These are phyloP conservation scores for Thielaviopsis ethacetica DNA, from an alignment of 2,329 filamentous ascomycete species.

Conservation along the genomic window DNA sequence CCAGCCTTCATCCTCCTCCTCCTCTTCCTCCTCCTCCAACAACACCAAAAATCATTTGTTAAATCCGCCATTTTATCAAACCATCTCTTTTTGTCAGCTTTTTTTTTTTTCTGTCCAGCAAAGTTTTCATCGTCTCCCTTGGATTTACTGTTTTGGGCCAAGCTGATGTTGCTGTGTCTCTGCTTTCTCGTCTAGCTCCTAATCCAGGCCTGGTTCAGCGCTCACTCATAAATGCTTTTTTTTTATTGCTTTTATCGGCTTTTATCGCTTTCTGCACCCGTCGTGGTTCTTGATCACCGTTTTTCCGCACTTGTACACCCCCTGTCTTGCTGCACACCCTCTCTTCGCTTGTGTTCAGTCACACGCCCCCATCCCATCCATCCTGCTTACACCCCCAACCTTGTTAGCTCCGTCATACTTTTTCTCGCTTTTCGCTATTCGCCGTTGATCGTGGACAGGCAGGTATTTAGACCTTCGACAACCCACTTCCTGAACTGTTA, in stretches of 20 bases:
- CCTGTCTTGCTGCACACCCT: background rate
- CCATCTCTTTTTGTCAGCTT: too few relatives aligned
- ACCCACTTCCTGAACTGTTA: background rate
- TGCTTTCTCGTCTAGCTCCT: constrained; percentile 5
- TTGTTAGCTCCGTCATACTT: background rate
- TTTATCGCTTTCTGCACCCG: background rate
- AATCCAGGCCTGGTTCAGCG: background rate
- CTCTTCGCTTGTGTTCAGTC: background rate
- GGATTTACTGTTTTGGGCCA: background rate
- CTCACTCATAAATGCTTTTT: background rate
- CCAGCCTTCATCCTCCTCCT: background rate
- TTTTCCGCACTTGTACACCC: background rate
- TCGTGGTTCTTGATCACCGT: background rate
- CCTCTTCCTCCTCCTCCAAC: too few relatives aligned
- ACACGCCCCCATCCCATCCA: background rate
- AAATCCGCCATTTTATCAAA: background rate
- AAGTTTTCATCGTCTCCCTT: background rate
- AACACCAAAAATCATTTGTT: background rate
- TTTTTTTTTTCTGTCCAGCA: background rate
- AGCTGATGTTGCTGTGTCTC: constrained; percentile 3
- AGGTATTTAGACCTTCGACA: background rate
- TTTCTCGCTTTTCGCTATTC: background rate
- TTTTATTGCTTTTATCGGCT: background rate
- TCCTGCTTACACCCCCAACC: background rate
- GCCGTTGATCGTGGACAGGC: background rate